Conservation (phyloP, 108 stramenopile genomes). For the Chaetoceros tenuissimus region DNA sequence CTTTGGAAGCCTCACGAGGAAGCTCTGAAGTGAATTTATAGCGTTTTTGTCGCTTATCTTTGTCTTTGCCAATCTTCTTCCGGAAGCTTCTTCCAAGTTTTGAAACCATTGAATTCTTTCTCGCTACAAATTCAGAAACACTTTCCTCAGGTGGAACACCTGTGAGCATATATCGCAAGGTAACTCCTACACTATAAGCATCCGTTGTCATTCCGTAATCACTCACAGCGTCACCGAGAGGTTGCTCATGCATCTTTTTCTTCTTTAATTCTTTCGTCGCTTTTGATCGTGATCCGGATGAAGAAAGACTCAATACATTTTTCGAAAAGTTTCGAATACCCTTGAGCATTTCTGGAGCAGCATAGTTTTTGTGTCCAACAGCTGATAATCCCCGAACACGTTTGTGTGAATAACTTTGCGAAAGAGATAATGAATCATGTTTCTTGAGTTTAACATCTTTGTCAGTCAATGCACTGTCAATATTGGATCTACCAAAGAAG, state of each 20-base stretch:
- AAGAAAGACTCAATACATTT: conserved; percentile 11
- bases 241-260: conserved; percentile 16
- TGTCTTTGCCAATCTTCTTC: background rate
- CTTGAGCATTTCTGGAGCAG: conserved; percentile 63
- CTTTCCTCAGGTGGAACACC: conserved; percentile 70
- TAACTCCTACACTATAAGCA: conserved; percentile 75
- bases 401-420: background rate
- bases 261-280: conserved; percentile 30
- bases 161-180: conserved; percentile 64
- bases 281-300: conserved; percentile 36
- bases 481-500: background rate
- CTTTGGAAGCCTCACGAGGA: conserved; percentile 7
- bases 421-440: background rate
- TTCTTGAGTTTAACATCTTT: background rate
- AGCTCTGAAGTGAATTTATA: conserved; percentile 14
- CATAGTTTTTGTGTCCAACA: conserved; percentile 67
- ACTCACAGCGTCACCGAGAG: conserved; percentile 62
- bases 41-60: conserved; percentile 7
- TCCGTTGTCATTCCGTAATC: conserved; percentile 86
- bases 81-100: conserved; percentile 16
- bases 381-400: conserved; percentile 51
- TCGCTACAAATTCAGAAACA: conserved; percentile 53
- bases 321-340: background rate
- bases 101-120: conserved; percentile 16
- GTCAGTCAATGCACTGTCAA: background rate